These are phyloP conservation scores for Rhypophila decipiens DNA, from an alignment of 495 filamentous ascomycete species.

Conservation along the genomic window DNA sequence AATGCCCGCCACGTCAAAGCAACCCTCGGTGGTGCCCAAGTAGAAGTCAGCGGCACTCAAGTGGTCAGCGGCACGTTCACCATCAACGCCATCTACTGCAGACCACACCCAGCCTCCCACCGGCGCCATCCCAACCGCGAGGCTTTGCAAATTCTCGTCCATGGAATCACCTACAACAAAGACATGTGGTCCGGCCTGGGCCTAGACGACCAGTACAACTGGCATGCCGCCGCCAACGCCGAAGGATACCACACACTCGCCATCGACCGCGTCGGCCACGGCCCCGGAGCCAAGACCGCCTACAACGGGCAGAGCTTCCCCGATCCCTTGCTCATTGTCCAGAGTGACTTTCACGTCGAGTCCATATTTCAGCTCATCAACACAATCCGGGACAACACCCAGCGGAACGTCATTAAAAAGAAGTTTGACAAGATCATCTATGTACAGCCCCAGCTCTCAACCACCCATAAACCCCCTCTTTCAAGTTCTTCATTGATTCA, in stretches of 20 bases:
- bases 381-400: background rate
- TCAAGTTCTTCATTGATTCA: background rate
- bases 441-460: too few species aligned
- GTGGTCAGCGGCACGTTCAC: conserved; percentile 3
- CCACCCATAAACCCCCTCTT: too few species aligned
- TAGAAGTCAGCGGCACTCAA: background rate
- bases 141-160: conserved; percentile 17
- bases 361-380: conserved; percentile 7
- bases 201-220: conserved; percentile 10
- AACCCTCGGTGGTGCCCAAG: background rate
- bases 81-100: conserved; percentile 12
- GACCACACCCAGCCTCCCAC: background rate
- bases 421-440: conserved; percentile 4
- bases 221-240: conserved; percentile 10
- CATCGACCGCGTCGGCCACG: conserved; percentile 20
- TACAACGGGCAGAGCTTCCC: too few species aligned
- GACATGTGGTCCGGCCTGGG: conserved; percentile 10
- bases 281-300: conserved; percentile 4
- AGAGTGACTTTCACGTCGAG: conserved; percentile 9
- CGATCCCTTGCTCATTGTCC: conserved; percentile 8
- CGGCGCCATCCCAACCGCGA: background rate
- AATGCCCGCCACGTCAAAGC: background rate
- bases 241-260: conserved; percentile 18
- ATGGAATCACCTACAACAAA: conserved; percentile 20
- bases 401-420: background rate